Base-by-base conservation (phyloP, 148 eudicot genomes). In the Chenopodium formosanum region DNA sequence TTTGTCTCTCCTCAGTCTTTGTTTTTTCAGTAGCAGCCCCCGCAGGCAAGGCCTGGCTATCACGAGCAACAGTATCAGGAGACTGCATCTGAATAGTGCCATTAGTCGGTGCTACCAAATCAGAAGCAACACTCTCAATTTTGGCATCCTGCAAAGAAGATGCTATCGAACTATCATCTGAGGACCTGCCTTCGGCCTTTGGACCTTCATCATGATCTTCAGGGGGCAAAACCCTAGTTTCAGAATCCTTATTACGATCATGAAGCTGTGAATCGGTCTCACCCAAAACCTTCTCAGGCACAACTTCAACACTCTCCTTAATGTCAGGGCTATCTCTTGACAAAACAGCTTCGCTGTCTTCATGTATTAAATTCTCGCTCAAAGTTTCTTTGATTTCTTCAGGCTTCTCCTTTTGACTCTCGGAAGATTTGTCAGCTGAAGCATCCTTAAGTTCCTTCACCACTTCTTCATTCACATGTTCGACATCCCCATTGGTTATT, bases 1-100 rank as follows among this genome's bases (percentile, higher is more conserved):
- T 76, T 68, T 79, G 86, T 60, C 85, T 91, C 78, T 20, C 89
- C 80, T 84, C 86, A 44, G 22, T 53, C 7, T 76, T 83, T 65
- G 31, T 81, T 81, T 29, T 80, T 80, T 70, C 80, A 70, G 37
- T 82, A 60, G 72, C 84, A 40, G 31, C 75, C 73, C 80, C 81
- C 56, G 83, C 80, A 25, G 74, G 44, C 58, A 76, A 78, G 79
- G 66, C 70, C 74, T 29, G 53, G 37, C 79, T 72, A 22, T 66
- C 77, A 82, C 78, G 85, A 83, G 22, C 85, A 75, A 62, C 78
- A 46, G 74, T 70, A 78, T 69, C 78, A 17, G 79, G 80, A 77
- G 80, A 76, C 78, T 69, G 74, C 58, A 77, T 22, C 73, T 82
- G 82, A 79, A 76, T 79, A 66, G 7, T 80, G 73, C 78, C 76